Evolutionary conservation across 768 basidiomycete genomes (phyloP).

Genomic region (Exsudoporus frostii): DNA sequence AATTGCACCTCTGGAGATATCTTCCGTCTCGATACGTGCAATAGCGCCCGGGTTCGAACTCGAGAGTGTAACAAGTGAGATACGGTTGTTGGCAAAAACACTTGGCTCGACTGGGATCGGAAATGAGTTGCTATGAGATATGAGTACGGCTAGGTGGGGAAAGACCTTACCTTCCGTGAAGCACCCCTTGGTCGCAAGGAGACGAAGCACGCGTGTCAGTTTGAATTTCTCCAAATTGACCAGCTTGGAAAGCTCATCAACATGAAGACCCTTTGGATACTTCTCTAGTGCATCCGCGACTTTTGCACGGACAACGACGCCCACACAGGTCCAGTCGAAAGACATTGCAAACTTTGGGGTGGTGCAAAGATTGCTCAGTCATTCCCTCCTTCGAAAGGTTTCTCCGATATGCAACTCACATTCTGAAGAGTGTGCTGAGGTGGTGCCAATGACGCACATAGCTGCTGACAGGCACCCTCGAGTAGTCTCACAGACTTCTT

Average conservation of each 20-base stretch:
- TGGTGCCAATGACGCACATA: slow-evolving; percentile 26
- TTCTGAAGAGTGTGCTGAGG: slow-evolving; percentile 29
- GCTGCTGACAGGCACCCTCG: slow-evolving; percentile 26
- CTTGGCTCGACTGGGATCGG: slow-evolving; percentile 21
- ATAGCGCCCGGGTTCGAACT: slow-evolving; percentile 9
- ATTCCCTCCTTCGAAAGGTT: neutral
- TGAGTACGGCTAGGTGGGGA: neutral
- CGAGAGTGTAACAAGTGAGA: slow-evolving; percentile 28
- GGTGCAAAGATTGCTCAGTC: neutral
- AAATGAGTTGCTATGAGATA: neutral
- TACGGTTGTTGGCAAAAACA: slow-evolving; percentile 33
- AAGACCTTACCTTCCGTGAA: slow-evolving; percentile 28
- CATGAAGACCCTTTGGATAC: slow-evolving; percentile 28
- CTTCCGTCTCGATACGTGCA: slow-evolving; percentile 2
- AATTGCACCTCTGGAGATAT: slow-evolving; percentile 12
- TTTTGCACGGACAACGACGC: slow-evolving; percentile 22
- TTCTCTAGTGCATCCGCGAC: slow-evolving; percentile 27
- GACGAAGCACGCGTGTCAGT: slow-evolving; percentile 29
- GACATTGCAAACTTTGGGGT: slow-evolving; percentile 15
- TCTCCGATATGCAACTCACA: slow-evolving; percentile 5
- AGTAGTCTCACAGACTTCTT: slow-evolving; percentile 28
- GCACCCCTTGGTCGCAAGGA: slow-evolving; percentile 29
- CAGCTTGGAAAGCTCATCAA: slow-evolving; percentile 24
- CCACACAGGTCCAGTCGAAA: slow-evolving; percentile 28
- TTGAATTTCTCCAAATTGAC: slow-evolving; percentile 27